Percentiles rank a stretch among this genome's conserved stretches.
Evolutionary conservation across 495 filamentous ascomycete species (phyloP).

Genomic region (Rostrohypoxylon terebratum): DNA sequence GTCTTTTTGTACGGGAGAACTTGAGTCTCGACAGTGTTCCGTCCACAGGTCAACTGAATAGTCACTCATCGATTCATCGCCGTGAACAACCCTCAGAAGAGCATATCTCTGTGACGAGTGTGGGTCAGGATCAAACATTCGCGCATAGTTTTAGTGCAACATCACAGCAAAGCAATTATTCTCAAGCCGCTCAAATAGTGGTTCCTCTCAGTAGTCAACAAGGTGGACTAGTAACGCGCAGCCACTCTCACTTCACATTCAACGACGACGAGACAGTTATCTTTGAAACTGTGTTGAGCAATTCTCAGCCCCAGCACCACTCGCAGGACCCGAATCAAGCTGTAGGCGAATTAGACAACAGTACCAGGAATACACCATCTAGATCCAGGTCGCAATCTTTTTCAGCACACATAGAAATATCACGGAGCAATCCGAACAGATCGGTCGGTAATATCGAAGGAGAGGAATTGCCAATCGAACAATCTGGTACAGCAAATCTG

Average conservation of each 20-base stretch:
- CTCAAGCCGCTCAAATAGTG: conserved; percentile 50
- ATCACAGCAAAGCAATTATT: conserved; percentile 38
- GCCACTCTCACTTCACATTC: conserved; percentile 33
- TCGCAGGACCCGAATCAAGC: conserved; percentile 38
- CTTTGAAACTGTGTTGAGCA: conserved; percentile 35
- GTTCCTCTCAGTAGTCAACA: conserved; percentile 40
- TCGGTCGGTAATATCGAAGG: not conserved
- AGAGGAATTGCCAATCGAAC: not conserved
- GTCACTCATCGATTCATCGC: conserved; percentile 16
- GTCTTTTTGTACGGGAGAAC: conserved; percentile 46
- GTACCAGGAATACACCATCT: conserved; percentile 32
- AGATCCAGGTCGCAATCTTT: conserved; percentile 25
- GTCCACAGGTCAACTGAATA: conserved; percentile 8
- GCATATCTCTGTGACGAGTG: conserved; percentile 16
- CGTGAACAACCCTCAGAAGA: conserved; percentile 6
- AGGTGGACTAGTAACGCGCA: conserved; percentile 38
- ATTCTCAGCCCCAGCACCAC: not conserved
- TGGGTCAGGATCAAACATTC: conserved; percentile 21
- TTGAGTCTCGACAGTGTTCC: conserved; percentile 19
- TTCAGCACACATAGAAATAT: conserved; percentile 14
- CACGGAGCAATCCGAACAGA: conserved; percentile 10
- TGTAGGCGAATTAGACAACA: conserved; percentile 38
- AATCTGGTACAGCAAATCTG: not conserved
- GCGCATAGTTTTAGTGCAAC: not conserved
- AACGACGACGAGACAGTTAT: conserved; percentile 41